Evolutionary conservation across 1,284 basidiomycete species (phyloP).

Genomic region (Coniophora puteana): DNA sequence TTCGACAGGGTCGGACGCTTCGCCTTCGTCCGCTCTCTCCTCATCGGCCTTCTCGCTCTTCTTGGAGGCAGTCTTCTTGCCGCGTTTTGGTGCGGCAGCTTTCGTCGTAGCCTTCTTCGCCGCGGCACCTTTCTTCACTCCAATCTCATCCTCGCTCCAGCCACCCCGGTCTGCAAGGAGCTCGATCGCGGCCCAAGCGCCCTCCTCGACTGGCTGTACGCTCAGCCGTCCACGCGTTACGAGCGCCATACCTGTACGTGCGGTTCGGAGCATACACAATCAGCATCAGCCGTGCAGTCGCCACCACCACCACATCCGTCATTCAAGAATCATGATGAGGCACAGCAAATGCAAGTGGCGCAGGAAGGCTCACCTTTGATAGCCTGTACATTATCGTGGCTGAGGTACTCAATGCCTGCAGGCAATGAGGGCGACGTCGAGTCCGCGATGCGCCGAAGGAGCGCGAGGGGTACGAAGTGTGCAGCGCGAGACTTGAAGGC

Average conservation of each 20-base stretch:
- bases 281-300: too few relatives aligned
- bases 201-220: conserved; percentile 74
- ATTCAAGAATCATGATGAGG: background rate
- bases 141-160: conserved; percentile 51
- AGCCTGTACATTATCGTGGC: conserved; percentile 51
- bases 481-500: conserved; percentile 64
- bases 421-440: conserved; percentile 34
- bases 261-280: conserved; percentile 4
- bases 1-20: conserved; percentile 64
- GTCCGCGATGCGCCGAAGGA: conserved; percentile 66
- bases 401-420: conserved; percentile 61
- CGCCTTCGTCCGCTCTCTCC: conserved; percentile 77
- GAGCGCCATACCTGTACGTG: conserved; percentile 66
- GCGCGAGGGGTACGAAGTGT: conserved; percentile 77
- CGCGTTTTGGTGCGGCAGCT: conserved; percentile 42
- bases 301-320: background rate
- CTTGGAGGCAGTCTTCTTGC: conserved; percentile 78
- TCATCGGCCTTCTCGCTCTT: conserved; percentile 55
- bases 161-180: conserved; percentile 72
- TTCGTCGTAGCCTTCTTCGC: conserved; percentile 84
- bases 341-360: background rate
- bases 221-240: conserved; percentile 84
- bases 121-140: conserved; percentile 59
- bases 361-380: conserved; percentile 50
- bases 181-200: conserved; percentile 69